Evolutionary conservation across 148 eudicot genomes (phyloP).

Genomic region (Vaccinium corymbosum): DNA sequence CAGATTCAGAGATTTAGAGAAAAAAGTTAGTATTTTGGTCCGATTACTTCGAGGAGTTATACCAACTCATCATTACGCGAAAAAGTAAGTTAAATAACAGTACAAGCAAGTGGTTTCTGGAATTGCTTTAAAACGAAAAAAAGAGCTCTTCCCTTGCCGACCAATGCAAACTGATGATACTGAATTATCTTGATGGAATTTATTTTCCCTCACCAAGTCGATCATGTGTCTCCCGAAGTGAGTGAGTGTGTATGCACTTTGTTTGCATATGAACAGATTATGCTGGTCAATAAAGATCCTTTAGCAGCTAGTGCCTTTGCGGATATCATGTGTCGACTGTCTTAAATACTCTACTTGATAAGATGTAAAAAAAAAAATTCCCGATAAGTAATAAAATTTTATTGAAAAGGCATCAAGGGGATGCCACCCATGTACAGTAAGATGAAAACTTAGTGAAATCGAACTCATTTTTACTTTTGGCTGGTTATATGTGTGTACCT

Average conservation of each 20-base stretch:
- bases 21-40: background rate
- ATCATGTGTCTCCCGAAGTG: background rate
- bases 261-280: background rate
- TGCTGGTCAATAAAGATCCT: background rate
- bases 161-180: background rate
- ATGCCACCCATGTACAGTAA: no score
- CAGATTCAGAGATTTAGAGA: background rate
- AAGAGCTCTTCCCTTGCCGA: background rate
- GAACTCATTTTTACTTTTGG: background rate
- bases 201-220: background rate
- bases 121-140: background rate
- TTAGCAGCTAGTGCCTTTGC: background rate
- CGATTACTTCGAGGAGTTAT: background rate
- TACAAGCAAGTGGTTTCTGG: background rate
- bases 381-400: no score
- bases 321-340: background rate
- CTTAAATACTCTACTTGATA: background rate
- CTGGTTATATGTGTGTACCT: background rate
- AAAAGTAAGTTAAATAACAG: background rate
- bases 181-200: no score
- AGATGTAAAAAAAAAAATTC: background rate
- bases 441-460: background rate
- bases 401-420: no score
- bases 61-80: background rate
- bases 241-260: background rate